A percentile compares a stretch with the other conserved stretches of the same genome.
phyloP scores from a whole-genome alignment of 768 basidiomycete genomes.

The Saitozyma sp. region DNA sequence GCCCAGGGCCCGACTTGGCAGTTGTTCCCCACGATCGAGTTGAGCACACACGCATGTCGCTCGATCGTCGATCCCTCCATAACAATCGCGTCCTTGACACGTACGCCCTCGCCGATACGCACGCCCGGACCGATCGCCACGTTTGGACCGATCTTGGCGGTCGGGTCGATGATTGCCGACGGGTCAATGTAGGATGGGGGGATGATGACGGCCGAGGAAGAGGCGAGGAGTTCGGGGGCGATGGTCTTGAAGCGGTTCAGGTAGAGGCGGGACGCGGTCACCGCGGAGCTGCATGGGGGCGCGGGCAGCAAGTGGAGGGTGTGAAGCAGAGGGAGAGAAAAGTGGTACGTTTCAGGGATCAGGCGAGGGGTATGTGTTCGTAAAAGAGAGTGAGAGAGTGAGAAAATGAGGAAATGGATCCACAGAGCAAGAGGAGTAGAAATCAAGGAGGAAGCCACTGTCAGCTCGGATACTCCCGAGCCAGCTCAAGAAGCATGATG shows the following conservation, averaged over 20 bases:
- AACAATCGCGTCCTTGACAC: constrained; percentile 55
- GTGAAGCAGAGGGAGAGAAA: no score
- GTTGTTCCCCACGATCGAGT: constrained; percentile 54
- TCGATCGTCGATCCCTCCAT: constrained; percentile 54
- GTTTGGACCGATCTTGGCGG: constrained; percentile 56
- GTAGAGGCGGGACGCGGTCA: constrained; percentile 56
- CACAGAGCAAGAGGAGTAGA: no score
- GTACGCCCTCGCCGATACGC: constrained; percentile 51
- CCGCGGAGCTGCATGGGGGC: constrained; percentile 49
- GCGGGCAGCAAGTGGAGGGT: background rate
- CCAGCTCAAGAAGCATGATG: background rate
- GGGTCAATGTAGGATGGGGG: constrained; percentile 56
- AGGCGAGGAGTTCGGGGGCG: constrained; percentile 51
- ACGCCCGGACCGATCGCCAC: constrained; percentile 53
- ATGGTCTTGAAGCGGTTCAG: constrained; percentile 53
- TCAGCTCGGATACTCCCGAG: no score
- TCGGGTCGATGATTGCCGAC: constrained; percentile 52
- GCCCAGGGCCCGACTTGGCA: constrained; percentile 57
- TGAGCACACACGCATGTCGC: constrained; percentile 53
- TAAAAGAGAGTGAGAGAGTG: background rate
- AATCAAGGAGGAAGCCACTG: no score
- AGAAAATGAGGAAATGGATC: background rate
- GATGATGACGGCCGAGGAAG: constrained; percentile 49
- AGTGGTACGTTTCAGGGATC: background rate
- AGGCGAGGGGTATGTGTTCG: background rate